Evolutionary conservation across 306 rosid genomes (phyloP).

Genomic region (Cucumis hystrix): DNA sequence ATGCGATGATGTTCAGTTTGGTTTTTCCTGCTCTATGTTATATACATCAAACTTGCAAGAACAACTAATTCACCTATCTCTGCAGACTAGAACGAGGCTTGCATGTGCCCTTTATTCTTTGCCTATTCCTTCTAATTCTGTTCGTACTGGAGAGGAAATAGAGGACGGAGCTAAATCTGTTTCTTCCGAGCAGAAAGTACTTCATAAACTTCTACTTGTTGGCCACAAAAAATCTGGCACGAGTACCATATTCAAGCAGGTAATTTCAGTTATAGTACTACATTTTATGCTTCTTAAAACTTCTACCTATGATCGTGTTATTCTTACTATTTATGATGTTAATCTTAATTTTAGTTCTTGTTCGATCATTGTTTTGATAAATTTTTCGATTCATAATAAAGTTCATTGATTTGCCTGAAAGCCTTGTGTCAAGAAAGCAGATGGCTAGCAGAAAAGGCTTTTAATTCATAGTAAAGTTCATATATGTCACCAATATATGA

Average conservation of each 20-base stretch:
- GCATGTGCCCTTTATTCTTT: slow-evolving; percentile 34
- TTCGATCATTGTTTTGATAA: neutral
- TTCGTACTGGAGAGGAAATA: slow-evolving; percentile 8
- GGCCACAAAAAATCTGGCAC: slow-evolving; percentile 65
- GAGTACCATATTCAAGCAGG: slow-evolving; percentile 77
- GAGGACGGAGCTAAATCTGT: neutral
- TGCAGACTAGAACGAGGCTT: slow-evolving; percentile 37
- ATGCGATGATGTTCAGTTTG: slow-evolving; percentile 1
- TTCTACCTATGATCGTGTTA: neutral
- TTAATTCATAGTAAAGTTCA: too few species aligned
- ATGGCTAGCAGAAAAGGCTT: neutral
- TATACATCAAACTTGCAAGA: neutral
- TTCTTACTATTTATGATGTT: neutral
- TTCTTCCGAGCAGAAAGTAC: slow-evolving; percentile 12
- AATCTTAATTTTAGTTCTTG: neutral
- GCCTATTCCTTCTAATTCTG: slow-evolving; percentile 37
- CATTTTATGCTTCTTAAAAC: neutral
- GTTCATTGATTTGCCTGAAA: neutral
- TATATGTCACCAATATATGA: neutral
- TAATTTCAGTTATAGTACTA: slow-evolving; percentile 6
- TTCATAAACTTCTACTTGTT: slow-evolving; percentile 42
- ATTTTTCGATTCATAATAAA: neutral
- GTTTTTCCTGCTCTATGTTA: slow-evolving; percentile 6
- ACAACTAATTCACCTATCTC: neutral
- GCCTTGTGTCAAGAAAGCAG: neutral